Percentiles rank a stretch among this genome's conserved stretches.
These are phyloP conservation scores for Penicillium turbatum DNA, from an alignment of 495 filamentous ascomycete genomes.

Conservation along the genomic window DNA sequence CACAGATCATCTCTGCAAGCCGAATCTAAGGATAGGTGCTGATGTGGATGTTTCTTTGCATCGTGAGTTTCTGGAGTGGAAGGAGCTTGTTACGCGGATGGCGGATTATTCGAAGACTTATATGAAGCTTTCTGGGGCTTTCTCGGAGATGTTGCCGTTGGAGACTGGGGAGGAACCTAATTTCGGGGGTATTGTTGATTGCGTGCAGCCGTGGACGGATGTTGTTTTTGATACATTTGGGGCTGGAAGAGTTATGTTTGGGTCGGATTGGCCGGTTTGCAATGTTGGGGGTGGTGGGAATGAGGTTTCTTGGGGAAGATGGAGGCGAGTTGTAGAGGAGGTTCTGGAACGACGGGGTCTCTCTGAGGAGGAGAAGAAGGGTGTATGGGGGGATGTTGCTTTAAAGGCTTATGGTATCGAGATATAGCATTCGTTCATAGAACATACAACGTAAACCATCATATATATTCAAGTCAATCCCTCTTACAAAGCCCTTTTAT, in stretches of 20 bases:
- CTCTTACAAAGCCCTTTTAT: no score
- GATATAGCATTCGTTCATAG: constrained; percentile 14
- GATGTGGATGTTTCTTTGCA: constrained; percentile 42
- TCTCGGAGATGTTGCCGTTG: constrained; percentile 63
- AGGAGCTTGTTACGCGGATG: constrained; percentile 39
- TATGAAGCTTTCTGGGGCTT: constrained; percentile 85
- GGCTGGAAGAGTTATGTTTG: constrained; percentile 74
- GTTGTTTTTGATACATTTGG: constrained; percentile 65
- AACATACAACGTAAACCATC: no score
- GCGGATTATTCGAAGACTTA: constrained; percentile 55
- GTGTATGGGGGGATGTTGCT: constrained; percentile 68
- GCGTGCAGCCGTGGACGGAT: constrained; percentile 60
- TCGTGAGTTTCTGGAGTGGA: constrained; percentile 54
- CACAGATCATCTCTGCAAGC: constrained; percentile 84
- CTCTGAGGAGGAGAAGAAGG: constrained; percentile 51
- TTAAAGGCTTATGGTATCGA: constrained; percentile 58
- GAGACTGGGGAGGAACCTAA: constrained; percentile 31
- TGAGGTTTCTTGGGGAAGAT: constrained; percentile 47
- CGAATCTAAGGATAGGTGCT: constrained; percentile 54
- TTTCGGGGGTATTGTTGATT: constrained; percentile 38
- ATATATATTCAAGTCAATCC: no score
- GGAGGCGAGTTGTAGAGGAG: constrained; percentile 45
- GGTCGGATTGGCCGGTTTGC: constrained; percentile 87
- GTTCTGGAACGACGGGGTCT: constrained; percentile 56
- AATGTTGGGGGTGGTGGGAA: constrained; percentile 58